Conservation (phyloP, 2,329 filamentous ascomycete genomes). For the Proliferodiscus dingleyae region DNA sequence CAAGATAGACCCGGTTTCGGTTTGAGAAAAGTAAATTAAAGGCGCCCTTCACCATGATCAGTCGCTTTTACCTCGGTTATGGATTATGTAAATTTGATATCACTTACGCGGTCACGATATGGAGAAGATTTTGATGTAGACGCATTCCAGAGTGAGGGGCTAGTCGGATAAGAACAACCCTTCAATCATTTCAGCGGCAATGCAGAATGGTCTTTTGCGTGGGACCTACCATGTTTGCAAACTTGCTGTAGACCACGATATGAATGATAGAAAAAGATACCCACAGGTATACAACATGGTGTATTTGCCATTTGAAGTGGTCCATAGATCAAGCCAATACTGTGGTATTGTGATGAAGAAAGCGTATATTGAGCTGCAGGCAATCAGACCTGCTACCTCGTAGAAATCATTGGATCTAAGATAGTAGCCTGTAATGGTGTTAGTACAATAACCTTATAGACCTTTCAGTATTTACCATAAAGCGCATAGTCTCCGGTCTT, state of each 20-base stretch:
- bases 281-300: constrained; percentile 34
- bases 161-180: constrained; percentile 32
- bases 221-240: constrained; percentile 32
- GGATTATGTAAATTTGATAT: constrained; percentile 3
- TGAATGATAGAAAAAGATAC: constrained; percentile 32
- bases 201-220: background rate
- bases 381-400: constrained; percentile 4
- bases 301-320: constrained; percentile 6
- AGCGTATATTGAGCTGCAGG: constrained; percentile 3
- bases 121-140: constrained; percentile 32
- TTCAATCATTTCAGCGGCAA: constrained; percentile 16
- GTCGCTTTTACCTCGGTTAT: background rate
- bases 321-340: constrained; percentile 17
- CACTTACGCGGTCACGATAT: constrained; percentile 28
- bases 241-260: constrained; percentile 36
- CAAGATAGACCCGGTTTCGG: constrained; percentile 37
- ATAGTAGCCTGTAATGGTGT: constrained; percentile 8
- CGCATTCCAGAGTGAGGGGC: constrained; percentile 35
- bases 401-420: constrained; percentile 3
- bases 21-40: constrained; percentile 37
- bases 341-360: constrained; percentile 13
- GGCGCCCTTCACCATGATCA: constrained; percentile 33
- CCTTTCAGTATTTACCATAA: too few relatives aligned
- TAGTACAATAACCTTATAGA: too few relatives aligned
- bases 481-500: constrained; percentile 20